Evolutionary conservation across 1,284 basidiomycete genomes (phyloP).

Genomic region (Cystobasidium sp.): DNA sequence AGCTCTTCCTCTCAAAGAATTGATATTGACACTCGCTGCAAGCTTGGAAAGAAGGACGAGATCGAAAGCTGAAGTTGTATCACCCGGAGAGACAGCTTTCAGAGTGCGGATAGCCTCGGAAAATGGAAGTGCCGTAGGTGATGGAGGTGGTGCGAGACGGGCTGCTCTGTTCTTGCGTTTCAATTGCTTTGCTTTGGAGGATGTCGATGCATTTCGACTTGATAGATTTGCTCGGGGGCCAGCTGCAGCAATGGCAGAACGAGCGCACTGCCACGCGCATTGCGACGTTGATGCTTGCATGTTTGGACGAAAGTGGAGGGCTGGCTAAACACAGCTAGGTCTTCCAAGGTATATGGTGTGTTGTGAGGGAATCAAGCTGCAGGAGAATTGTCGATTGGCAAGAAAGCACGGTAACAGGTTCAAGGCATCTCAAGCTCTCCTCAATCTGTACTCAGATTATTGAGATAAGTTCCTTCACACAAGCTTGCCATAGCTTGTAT

Average conservation of each 20-base stretch:
- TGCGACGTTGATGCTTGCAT: conserved; percentile 30
- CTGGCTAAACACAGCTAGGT: too few species aligned
- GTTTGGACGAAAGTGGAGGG: neutral
- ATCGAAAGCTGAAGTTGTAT: conserved; percentile 67
- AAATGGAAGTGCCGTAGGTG: conserved; percentile 34
- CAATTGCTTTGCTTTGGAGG: conserved; percentile 9
- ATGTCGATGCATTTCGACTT: conserved; percentile 8
- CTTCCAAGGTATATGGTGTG: neutral
- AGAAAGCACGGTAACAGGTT: too few species aligned
- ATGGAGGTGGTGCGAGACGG: conserved; percentile 4
- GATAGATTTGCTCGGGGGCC: conserved; percentile 16
- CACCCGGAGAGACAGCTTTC: conserved; percentile 46
- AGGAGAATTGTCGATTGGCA: too few species aligned
- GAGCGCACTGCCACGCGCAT: conserved; percentile 18
- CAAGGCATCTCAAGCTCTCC: too few species aligned
- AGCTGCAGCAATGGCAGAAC: conserved; percentile 2
- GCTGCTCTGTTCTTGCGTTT: conserved; percentile 18
- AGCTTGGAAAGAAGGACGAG: conserved; percentile 75
- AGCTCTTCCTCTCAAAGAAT: conserved; percentile 75
- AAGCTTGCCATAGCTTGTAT: too few species aligned
- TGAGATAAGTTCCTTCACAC: too few species aligned
- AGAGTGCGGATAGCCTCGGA: conserved; percentile 30
- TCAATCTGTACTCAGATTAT: too few species aligned
- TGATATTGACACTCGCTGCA: conserved; percentile 70
- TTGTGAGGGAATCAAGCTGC: neutral